Conservation (phyloP, 306 rosid genomes). For the Cucurbita moschata region DNA sequence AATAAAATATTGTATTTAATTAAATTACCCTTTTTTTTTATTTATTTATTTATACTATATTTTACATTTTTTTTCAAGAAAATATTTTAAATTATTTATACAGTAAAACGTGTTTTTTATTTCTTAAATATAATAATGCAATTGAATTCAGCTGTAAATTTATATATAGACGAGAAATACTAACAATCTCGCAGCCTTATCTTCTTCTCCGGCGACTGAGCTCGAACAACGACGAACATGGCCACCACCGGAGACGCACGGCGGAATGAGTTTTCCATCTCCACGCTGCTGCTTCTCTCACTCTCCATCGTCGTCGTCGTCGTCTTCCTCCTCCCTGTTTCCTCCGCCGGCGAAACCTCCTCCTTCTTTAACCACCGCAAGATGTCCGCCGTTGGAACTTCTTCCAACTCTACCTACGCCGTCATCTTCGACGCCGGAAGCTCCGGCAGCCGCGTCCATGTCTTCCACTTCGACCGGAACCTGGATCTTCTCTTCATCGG, state of each 20-base stretch:
- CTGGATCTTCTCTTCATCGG: constrained; percentile 80
- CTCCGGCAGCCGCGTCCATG: constrained; percentile 98
- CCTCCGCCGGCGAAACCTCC: constrained; percentile 38
- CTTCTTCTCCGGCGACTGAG: background rate
- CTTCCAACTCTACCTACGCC: constrained; percentile 27
- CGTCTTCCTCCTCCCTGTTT: constrained; percentile 20
- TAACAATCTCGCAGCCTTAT: background rate
- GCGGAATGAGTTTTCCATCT: background rate
- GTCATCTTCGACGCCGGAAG: constrained; percentile 95
- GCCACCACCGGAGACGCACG: background rate
- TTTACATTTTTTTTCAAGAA: too few relatives aligned
- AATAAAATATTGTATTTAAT: too few relatives aligned
- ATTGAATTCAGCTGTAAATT: background rate
- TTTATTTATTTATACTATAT: too few relatives aligned
- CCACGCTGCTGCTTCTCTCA: background rate
- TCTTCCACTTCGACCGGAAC: constrained; percentile 50
- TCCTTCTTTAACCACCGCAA: constrained; percentile 34
- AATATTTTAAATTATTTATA: too few relatives aligned
- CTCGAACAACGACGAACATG: background rate
- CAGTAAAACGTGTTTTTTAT: too few relatives aligned
- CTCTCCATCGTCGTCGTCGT: background rate
- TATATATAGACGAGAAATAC: background rate
- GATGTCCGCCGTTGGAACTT: constrained; percentile 27
- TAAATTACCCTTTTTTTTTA: too few relatives aligned
- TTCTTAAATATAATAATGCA: too few relatives aligned